A percentile compares a stretch with the other conserved stretches of the same genome.
These are phyloP conservation scores for Stephania cephalantha DNA, from an alignment of 164 flowering plant genomes.

Conservation along the genomic window DNA sequence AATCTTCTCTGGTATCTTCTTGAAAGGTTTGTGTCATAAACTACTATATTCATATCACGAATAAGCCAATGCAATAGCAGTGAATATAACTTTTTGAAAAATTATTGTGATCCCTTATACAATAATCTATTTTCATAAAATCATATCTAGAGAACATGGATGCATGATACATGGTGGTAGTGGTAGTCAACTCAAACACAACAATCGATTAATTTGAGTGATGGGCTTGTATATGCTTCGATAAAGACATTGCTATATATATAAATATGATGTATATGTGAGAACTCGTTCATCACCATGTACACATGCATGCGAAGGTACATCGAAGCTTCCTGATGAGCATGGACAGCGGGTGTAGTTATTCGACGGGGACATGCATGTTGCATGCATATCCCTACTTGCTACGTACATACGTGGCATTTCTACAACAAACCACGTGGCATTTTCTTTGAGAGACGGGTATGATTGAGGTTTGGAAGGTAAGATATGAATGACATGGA, in stretches of 20 bases:
- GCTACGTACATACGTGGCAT: background rate
- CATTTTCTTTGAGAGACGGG: background rate
- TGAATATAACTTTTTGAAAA: too few relatives aligned
- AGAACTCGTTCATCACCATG: background rate
- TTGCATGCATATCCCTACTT: too few relatives aligned
- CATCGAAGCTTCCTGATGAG: background rate
- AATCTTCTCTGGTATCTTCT: too few relatives aligned
- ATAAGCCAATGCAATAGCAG: too few relatives aligned
- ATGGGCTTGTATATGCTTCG: background rate
- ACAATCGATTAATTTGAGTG: background rate
- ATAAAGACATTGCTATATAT: background rate
- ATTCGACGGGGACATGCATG: background rate
- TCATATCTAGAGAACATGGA: too few relatives aligned
- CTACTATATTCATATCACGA: too few relatives aligned
- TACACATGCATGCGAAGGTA: background rate
- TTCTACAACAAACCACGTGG: background rate
- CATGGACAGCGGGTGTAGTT: background rate
- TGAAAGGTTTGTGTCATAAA: too few relatives aligned
- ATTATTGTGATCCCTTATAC: too few relatives aligned
- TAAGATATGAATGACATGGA: background rate
- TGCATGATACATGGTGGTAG: too few relatives aligned
- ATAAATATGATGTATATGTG: too few relatives aligned
- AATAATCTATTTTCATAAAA: too few relatives aligned
- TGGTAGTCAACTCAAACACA: too few relatives aligned
- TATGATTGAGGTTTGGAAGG: background rate